A percentile compares a stretch with the other conserved stretches of the same genome.
These are phyloP conservation scores for Fibroporia radiculosa DNA, from an alignment of 768 basidiomycete genomes.

Conservation along the genomic window DNA sequence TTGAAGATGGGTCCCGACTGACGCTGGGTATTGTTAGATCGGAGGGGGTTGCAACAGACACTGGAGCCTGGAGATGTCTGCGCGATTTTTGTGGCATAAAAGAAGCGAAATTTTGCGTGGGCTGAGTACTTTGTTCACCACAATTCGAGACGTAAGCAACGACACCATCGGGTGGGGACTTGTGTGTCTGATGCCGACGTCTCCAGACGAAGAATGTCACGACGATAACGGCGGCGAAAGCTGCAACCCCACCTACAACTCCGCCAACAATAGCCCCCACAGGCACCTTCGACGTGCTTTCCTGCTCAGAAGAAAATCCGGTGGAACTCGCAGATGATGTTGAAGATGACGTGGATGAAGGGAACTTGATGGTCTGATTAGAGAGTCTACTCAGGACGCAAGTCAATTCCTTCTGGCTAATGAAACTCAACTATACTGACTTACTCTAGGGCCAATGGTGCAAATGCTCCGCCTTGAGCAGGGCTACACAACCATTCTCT, in stretches of 20 bases:
- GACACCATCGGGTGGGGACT: neutral
- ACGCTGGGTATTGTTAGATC: neutral
- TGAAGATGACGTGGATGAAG: neutral
- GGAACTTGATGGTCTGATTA: neutral
- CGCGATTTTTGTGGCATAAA: neutral
- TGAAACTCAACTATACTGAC: too few species aligned
- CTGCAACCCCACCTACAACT: conserved; percentile 3
- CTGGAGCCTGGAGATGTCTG: neutral
- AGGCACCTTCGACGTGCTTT: neutral
- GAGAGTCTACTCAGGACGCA: neutral
- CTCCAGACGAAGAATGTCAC: conserved; percentile 1
- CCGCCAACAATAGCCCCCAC: conserved; percentile 6
- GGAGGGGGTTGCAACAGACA: neutral
- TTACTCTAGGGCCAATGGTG: conserved; percentile 3
- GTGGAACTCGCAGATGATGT: too few species aligned
- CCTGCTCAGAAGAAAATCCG: too few species aligned
- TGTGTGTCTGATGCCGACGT: neutral
- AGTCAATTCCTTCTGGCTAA: too few species aligned
- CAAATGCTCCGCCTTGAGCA: conserved; percentile 4
- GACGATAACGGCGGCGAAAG: neutral
- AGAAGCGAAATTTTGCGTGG: neutral
- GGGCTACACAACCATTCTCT: neutral
- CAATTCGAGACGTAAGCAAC: neutral
- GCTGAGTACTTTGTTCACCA: neutral
- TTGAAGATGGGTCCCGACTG: neutral